Base-by-base conservation (phyloP, 441 rosid genomes). In the Populus hybrid region DNA sequence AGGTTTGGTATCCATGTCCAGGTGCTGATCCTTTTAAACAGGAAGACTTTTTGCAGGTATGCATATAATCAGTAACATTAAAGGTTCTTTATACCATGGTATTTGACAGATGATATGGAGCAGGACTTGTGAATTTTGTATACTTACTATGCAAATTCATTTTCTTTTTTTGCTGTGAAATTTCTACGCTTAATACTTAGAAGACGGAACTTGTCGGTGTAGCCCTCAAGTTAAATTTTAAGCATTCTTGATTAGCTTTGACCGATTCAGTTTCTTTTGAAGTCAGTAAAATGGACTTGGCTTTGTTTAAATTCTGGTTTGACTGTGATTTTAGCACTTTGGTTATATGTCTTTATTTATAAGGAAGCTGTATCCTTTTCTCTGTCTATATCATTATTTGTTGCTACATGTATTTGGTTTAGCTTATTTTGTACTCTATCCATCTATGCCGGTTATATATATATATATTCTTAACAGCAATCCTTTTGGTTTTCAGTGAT, bases 1-100 rank as follows among this genome's bases (percentile, higher is more conserved):
- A 96, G 99, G 99, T 96, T 78, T 96, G 99, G 98, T 96, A 96
- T 88, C 99, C 98, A 75, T 94, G 94, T 84, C 84, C 87, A 24
- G 99, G 96, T 80, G 95, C 80, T 79, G 91, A 93, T 82, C 90
- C 97, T 70, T 94, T 90, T 86, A 90, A 87, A 86, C 99, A 92
- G 91, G 99, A 96, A 85, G 99, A 90, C 70, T 94, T 96, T 86
- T 87, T 96, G 91, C 99, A 96, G 95, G 99, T 96, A 87, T 83
- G 80, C 54, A 73, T 77, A 5, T 38, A 76, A 14, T 70, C 35
- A n/a, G 23, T 67, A 38, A 32, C 42, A 34, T 65, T 38, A 30
- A 66, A 65, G 67, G 36, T 24, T 73, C 36, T 20, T 69, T 69
- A 10, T 73, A 24, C 67, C 36, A 5, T 75, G 63, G 73, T 64